Percentiles rank a stretch among this genome's conserved stretches.
Evolutionary conservation across 2,329 filamentous ascomycete genomes (phyloP).

Genomic region (Colletotrichum lindemuthianum): DNA sequence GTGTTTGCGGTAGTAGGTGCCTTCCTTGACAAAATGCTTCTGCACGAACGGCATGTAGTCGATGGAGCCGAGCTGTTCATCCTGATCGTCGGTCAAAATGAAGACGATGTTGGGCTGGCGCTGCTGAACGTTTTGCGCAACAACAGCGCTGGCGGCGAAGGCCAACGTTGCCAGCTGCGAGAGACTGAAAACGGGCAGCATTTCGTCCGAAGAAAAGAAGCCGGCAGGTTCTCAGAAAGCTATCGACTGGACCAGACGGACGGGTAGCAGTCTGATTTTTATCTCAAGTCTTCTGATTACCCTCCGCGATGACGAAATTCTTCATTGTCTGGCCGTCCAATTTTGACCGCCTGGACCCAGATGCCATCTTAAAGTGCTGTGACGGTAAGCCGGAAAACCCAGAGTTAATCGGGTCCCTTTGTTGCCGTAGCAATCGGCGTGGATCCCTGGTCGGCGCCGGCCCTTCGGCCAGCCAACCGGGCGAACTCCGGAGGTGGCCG

Average conservation of each 20-base stretch:
- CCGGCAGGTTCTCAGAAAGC: not conserved
- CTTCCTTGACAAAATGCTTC: conserved; percentile 65
- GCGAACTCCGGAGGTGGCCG: conserved; percentile 4
- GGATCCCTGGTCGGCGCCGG: conserved; percentile 4
- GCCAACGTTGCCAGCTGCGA: conserved; percentile 15
- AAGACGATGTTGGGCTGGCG: conserved; percentile 68
- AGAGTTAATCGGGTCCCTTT: not conserved
- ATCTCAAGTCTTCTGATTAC: too few relatives aligned
- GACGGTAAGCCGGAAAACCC: not conserved
- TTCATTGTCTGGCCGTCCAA: not conserved
- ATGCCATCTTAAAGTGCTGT: not conserved
- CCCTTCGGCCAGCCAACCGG: conserved; percentile 21
- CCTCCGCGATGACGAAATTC: too few relatives aligned
- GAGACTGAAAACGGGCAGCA: conserved; percentile 10
- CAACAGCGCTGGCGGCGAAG: conserved; percentile 9
- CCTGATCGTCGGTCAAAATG: conserved; percentile 76
- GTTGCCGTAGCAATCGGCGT: conserved; percentile 4
- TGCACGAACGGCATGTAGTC: conserved; percentile 68
- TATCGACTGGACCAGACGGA: not conserved
- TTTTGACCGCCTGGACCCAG: not conserved
- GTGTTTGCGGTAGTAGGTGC: conserved; percentile 69
- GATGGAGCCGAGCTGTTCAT: conserved; percentile 68
- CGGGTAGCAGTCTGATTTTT: not conserved
- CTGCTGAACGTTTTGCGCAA: conserved; percentile 11
- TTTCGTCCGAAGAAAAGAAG: not conserved